phyloP scores from a whole-genome alignment of 306 rosid species.

The Sindora glabra region DNA sequence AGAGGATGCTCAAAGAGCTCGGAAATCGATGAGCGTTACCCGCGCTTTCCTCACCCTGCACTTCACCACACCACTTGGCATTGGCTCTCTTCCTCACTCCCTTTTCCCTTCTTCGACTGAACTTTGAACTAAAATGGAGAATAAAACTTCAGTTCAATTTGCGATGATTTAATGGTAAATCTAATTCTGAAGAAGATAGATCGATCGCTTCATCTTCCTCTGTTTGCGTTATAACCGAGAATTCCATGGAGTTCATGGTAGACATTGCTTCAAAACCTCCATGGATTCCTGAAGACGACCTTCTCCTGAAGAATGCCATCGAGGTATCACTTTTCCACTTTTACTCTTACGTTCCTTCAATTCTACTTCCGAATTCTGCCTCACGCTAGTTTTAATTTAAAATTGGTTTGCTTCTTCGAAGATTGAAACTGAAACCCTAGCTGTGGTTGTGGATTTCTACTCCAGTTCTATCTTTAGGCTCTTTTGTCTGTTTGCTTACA shows the following conservation, averaged over 20 bases:
- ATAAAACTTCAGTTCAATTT: neutral
- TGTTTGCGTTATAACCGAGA: neutral
- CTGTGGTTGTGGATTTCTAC: neutral
- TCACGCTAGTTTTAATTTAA: neutral
- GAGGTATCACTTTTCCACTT: conserved; percentile 43
- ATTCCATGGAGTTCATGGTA: conserved; percentile 22
- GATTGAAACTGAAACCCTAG: conserved; percentile 17
- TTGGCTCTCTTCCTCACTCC: neutral
- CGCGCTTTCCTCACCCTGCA: neutral
- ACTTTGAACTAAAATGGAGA: neutral
- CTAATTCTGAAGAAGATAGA: neutral
- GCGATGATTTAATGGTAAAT: neutral
- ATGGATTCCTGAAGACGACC: conserved; percentile 73
- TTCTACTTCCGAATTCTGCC: neutral
- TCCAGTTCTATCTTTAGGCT: neutral
- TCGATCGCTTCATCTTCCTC: neutral
- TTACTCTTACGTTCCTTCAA: neutral
- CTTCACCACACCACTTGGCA: neutral
- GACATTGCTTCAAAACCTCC: conserved; percentile 23
- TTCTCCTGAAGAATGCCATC: conserved; percentile 60
- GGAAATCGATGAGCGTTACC: neutral
- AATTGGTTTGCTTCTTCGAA: neutral
- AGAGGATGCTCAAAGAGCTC: neutral
- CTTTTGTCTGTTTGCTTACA: too few relatives aligned
- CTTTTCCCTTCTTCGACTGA: neutral